Evolutionary conservation across 2,329 filamentous ascomycete species (phyloP), one percentile per base, ranked within the genome.

Genomic region (Thermothelomyces thermophilus): DNA sequence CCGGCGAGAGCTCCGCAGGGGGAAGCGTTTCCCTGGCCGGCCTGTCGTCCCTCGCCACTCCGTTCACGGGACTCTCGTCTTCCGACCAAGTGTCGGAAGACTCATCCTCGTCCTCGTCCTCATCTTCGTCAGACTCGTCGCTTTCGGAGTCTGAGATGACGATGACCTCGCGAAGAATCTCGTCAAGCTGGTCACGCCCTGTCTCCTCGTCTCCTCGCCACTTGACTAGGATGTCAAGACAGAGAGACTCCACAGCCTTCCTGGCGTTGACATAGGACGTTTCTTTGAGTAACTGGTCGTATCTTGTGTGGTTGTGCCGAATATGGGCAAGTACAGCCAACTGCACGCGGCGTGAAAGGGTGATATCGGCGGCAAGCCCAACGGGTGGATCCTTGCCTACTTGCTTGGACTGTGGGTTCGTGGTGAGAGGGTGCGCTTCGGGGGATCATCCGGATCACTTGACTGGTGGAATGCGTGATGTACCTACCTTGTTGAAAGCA

Each of bases 121-220:
- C 37, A 9, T 41, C 37, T 10, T 41, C 45, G 10, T 52, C 49
- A 22, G 52, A 55, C 16, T 51, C 51, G 28, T 66, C 72, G 35
- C 70, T 73, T 60, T 80, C 77, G 5, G 73, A 73, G 57, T 81
- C 78, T n/a, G 79, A 80, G 39, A 85, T 82, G 59, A 84, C 76
- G 46, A 84, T 78, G 10, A 84, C 79, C 64, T 85, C 82, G 44
- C 79, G 73, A 30, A 84, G 69, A 50, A 84, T 83, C 61, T 84
- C 80, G 51, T 84, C 81, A 14, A 84, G 72, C 62, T 84, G 79
- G 58, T 85, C 81, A 42, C 81, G 77, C 22, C 82, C 82, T 16
- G 76, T 84, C 63, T 85, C 82, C 63, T 85, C 82, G 58, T 85
- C 82, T 48, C 82, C 82, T 68, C 82, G 80, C 82, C 82, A 85